Evolutionary conservation across 2,329 filamentous ascomycete genomes (phyloP).

Genomic region (Hymenoscyphus fructigenus): DNA sequence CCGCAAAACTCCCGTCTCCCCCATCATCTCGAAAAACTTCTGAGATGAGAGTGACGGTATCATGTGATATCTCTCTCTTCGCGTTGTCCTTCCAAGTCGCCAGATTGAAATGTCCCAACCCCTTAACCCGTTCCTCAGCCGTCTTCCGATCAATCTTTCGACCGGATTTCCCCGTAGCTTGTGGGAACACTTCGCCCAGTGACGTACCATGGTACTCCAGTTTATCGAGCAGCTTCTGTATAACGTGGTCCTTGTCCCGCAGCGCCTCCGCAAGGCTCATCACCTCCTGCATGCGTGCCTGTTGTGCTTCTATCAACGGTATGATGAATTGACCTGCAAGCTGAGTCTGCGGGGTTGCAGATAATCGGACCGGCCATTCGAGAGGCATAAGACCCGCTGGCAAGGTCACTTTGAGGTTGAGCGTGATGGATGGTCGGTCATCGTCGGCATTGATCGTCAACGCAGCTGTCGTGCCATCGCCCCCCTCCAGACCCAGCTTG

Average conservation of each 20-base stretch:
- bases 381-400: constrained; percentile 62
- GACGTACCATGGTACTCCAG: constrained; percentile 52
- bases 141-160: constrained; percentile 41
- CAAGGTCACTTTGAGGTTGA: constrained; percentile 56
- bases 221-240: constrained; percentile 53
- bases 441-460: constrained; percentile 44
- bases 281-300: constrained; percentile 44
- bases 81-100: constrained; percentile 26
- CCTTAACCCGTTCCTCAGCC: constrained; percentile 42
- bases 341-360: constrained; percentile 35
- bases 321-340: constrained; percentile 47
- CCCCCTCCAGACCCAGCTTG: constrained; percentile 45
- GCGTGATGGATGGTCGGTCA: constrained; percentile 39
- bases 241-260: constrained; percentile 53
- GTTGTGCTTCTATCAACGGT: constrained; percentile 47
- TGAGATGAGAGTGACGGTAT: constrained; percentile 22
- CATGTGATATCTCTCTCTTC: constrained; percentile 12
- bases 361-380: constrained; percentile 63
- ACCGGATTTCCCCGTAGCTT: constrained; percentile 37
- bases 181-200: constrained; percentile 51
- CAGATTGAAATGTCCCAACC: constrained; percentile 47
- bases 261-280: constrained; percentile 45
- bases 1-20: neutral
- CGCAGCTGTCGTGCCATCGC: constrained; percentile 45
- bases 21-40: constrained; percentile 24